Percentiles rank a stretch among this genome's conserved stretches.
These are phyloP conservation scores for Hibiscus syriacus DNA, from an alignment of 345 rosid species.

Conservation along the genomic window DNA sequence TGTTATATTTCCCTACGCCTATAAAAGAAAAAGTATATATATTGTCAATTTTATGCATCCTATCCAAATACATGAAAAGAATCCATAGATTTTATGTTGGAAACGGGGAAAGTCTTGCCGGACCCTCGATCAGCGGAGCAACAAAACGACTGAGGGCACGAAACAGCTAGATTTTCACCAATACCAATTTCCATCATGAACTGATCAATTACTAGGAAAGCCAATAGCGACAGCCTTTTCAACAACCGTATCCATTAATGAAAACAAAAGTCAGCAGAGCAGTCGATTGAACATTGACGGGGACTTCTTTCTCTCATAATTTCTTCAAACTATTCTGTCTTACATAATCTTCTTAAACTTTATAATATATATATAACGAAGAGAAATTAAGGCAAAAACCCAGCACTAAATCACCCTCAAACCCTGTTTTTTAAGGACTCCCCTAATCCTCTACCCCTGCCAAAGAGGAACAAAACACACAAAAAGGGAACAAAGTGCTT, in stretches of 20 bases:
- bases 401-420: conserved; percentile 7
- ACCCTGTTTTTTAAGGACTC: too few relatives aligned
- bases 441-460: conserved; percentile 8
- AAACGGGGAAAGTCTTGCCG: neutral
- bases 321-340: conserved; percentile 5
- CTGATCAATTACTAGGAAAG: neutral
- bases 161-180: neutral
- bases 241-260: neutral
- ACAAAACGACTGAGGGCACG: neutral
- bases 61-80: too few relatives aligned
- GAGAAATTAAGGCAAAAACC: neutral
- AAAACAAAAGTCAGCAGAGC: neutral
- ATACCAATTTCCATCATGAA: neutral
- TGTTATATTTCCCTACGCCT: too few relatives aligned
- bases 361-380: conserved; percentile 1
- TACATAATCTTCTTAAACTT: conserved; percentile 26
- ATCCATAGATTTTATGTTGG: too few relatives aligned
- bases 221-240: neutral
- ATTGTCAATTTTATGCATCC: too few relatives aligned
- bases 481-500: neutral
- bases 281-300: neutral
- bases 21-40: too few relatives aligned
- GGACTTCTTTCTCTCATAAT: neutral
- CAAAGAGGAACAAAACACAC: neutral
- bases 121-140: neutral